Base-by-base conservation (phyloP, 192 early-diverging fungal species). In the Gonapodya prolifera region DNA sequence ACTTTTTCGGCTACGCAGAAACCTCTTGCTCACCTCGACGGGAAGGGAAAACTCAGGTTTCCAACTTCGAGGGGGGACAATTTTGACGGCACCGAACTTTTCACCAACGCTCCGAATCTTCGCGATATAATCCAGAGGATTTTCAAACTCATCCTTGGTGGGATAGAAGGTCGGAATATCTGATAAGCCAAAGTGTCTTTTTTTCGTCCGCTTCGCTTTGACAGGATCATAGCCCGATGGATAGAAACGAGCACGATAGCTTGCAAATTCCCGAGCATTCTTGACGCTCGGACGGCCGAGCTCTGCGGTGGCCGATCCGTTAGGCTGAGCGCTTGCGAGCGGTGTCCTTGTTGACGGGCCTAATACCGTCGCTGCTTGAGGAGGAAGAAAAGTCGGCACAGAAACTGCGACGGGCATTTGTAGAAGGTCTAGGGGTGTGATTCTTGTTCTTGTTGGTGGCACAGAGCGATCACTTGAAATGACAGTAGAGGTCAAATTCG, bases 41-140 rank as follows among this genome's bases (percentile, higher is more conserved):
- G 96, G 92, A 69, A 98, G 79, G 2, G 91, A 83, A 85, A 95
- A 96, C 35, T 78, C 85, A 75, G 95, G 95, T 32, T 85, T 89
- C 92, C 95, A 98, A 2, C 87, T 88, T 35, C 80, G 81, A 17
- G 97, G 97, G 70, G 97, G 97, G 33, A 98, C 87, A 79, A 98
- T 93, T 82, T 98, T 98, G 82, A 92, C 90, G 71, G 97, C 90
- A 1, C 97, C 95, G n/a, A 89, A 87, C 77, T 83, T 75, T 79
- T 96, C 93, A 69, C 89, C 95, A 78, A 88, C 83, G 0, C 85
- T 79, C 16, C 91, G 85, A 80, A 97, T 96, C 75, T 81, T 87
- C 71, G 91, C 89, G 82, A 98, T 94, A 81, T 93, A 98, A 75
- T 82, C 81, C 30, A 96, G 82, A 16, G 97, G 96, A 78, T 95